Evolutionary conservation across 495 filamentous ascomycete genomes (phyloP), one percentile per base, ranked within the genome.

Genomic region (Neurospora discreta): DNA sequence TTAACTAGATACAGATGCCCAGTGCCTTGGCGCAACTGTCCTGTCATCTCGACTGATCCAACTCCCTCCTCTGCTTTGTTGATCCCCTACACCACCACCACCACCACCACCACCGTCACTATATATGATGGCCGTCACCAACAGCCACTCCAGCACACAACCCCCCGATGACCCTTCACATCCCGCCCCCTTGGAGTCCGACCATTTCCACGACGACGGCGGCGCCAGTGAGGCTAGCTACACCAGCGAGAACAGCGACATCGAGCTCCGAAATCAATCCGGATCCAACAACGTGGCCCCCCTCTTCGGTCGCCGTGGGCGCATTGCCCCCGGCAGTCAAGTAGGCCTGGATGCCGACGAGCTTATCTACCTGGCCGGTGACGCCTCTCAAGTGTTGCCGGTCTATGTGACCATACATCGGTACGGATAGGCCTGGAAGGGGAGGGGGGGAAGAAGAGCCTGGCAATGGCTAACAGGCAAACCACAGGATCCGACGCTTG

Each of bases 381-480:
- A 67, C 30, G 39, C 69, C 69, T 36, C 26, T 30, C 52, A 60
- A 7, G 70, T 69, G 26, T 65, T 84, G 73, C 80, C 82, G 38
- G 80, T 84, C 36, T 86, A 85, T 73, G 77, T 80, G 33, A 84
- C 79, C 30, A 86, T 86, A 69, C 84, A 86, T 75, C 76, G 82
- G 79, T 81, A 75, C 70, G 74, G 11, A 30, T 36, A n/a, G 18
- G 13, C 42, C n/a, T 10, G 26, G 69, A 58, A 58, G 11, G 78
- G 26, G 69, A 58, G 44, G 11, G 78, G 80, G 23, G 71, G 75
- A 72, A 76, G 82, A 58, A 60, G 78, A 81, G 33, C 79, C 76
- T 67, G 82, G 80, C 20, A 80, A 81, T 70, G 77, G 72, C 60
- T 30, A 30, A 60, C 52, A 60, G 52, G 3, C 52, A 30, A 60